Conservation (phyloP, 2,329 filamentous ascomycete species). For the Cordyceps farinosa region DNA sequence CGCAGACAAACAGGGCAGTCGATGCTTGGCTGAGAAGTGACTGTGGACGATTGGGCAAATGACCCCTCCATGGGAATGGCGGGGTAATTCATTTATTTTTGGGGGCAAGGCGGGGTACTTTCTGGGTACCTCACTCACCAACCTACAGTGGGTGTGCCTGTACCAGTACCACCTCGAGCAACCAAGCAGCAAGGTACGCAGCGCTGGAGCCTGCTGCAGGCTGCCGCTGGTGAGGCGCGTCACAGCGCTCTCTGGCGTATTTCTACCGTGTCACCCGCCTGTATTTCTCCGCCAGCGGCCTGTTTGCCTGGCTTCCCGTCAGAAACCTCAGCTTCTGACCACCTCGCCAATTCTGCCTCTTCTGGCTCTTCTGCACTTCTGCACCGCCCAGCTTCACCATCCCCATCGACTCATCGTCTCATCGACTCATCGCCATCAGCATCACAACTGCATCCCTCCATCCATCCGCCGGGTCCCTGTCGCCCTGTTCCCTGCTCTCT, state of each 20-base stretch:
- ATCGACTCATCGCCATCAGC: background rate
- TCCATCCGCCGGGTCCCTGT: background rate
- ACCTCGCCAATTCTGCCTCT: background rate
- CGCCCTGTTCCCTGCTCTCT: background rate
- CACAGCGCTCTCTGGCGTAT: too few species aligned
- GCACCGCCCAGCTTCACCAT: background rate
- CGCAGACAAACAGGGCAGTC: background rate
- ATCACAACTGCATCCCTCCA: background rate
- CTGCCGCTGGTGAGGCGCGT: too few species aligned
- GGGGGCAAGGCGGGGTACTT: background rate
- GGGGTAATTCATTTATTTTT: slow-evolving; percentile 1
- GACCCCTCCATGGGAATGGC: slow-evolving; percentile 11
- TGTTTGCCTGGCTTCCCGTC: too few species aligned
- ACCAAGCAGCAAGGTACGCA: background rate
- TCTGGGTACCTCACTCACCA: too few species aligned
- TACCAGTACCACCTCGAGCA: too few species aligned
- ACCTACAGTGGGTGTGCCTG: too few species aligned
- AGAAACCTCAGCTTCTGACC: too few species aligned
- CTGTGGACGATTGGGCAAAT: background rate
- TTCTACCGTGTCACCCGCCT: too few species aligned
- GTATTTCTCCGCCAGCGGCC: too few species aligned
- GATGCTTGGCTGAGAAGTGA: background rate
- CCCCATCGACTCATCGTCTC: background rate
- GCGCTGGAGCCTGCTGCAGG: background rate
- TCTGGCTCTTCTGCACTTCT: background rate